Evolutionary conservation across 2,329 filamentous ascomycete species (phyloP).

Genomic region (Thielaviopsis ethacetica): DNA sequence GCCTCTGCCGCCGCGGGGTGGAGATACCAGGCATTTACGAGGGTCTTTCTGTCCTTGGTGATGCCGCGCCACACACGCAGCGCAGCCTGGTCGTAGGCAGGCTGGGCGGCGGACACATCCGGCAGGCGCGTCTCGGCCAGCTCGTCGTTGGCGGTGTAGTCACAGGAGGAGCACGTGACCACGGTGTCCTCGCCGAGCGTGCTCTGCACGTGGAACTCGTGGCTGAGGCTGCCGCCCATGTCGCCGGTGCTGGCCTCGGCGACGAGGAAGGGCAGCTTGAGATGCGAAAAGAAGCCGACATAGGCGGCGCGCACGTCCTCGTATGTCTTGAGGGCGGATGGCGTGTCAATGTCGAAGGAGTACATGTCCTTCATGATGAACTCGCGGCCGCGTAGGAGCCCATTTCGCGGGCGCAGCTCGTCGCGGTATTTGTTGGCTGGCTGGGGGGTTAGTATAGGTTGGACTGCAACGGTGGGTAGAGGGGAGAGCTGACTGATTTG

Average conservation of each 20-base stretch:
- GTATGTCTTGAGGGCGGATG: slow-evolving; percentile 68
- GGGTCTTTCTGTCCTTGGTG: slow-evolving; percentile 47
- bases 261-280: slow-evolving; percentile 69
- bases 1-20: slow-evolving; percentile 21
- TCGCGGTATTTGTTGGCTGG: slow-evolving; percentile 84
- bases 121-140: slow-evolving; percentile 35
- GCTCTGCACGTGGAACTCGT: slow-evolving; percentile 82
- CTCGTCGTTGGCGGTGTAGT: slow-evolving; percentile 75
- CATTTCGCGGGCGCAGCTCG: slow-evolving; percentile 75
- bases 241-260: slow-evolving; percentile 88
- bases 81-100: neutral
- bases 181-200: slow-evolving; percentile 72
- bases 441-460: neutral
- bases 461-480: too few species aligned
- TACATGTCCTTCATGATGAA: slow-evolving; percentile 99
- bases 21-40: slow-evolving; percentile 54
- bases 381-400: slow-evolving; percentile 72
- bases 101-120: neutral
- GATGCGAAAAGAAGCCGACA: slow-evolving; percentile 57
- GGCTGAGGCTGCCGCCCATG: slow-evolving; percentile 84
- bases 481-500: slow-evolving; percentile 53
- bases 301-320: slow-evolving; percentile 58
- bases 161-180: slow-evolving; percentile 56
- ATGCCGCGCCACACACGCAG: slow-evolving; percentile 42
- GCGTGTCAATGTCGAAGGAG: slow-evolving; percentile 62